Percentiles rank a stretch among this genome's conserved stretches.
These are phyloP conservation scores for Parachaetomium inaequale DNA, from an alignment of 495 filamentous ascomycete genomes.

Conservation along the genomic window DNA sequence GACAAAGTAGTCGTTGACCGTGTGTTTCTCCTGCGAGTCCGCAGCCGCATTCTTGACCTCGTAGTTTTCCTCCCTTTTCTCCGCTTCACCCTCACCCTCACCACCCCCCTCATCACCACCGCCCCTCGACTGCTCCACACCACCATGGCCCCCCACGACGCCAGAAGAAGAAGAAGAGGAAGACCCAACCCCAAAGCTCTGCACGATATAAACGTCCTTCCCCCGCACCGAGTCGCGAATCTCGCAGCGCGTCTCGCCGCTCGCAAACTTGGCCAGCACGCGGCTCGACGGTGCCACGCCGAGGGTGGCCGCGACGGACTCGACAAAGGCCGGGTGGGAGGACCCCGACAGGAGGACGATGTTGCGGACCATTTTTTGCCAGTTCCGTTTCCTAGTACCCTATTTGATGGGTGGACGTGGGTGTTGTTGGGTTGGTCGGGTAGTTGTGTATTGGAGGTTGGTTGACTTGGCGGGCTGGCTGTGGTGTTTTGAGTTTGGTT, in stretches of 20 bases:
- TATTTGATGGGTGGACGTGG: no score
- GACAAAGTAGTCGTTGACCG: slow-evolving; percentile 93
- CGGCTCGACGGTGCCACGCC: slow-evolving; percentile 80
- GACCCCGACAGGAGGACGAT: slow-evolving; percentile 90
- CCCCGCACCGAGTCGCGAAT: slow-evolving; percentile 92
- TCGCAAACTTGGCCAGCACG: slow-evolving; percentile 83
- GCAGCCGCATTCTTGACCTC: no score
- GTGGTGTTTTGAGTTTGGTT: neutral
- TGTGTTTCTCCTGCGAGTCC: slow-evolving; percentile 52
- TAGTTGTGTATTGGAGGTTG: neutral
- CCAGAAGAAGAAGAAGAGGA: no score
- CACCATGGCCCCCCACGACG: no score
- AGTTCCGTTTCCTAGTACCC: neutral
- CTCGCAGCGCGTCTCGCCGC: slow-evolving; percentile 92
- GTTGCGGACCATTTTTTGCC: slow-evolving; percentile 59
- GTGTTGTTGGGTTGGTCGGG: neutral
- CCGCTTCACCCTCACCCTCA: slow-evolving; percentile 47
- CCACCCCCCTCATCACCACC: neutral
- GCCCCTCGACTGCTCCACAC: no score
- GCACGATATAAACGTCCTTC: slow-evolving; percentile 97
- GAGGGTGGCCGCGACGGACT: slow-evolving; percentile 79
- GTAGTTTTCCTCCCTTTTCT: neutral
- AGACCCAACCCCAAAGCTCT: slow-evolving; percentile 56
- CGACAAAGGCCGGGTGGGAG: slow-evolving; percentile 83
- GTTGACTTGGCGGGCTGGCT: neutral